These are phyloP conservation scores for Magnolia sinica DNA, from an alignment of 164 flowering plant genomes.

Conservation along the genomic window DNA sequence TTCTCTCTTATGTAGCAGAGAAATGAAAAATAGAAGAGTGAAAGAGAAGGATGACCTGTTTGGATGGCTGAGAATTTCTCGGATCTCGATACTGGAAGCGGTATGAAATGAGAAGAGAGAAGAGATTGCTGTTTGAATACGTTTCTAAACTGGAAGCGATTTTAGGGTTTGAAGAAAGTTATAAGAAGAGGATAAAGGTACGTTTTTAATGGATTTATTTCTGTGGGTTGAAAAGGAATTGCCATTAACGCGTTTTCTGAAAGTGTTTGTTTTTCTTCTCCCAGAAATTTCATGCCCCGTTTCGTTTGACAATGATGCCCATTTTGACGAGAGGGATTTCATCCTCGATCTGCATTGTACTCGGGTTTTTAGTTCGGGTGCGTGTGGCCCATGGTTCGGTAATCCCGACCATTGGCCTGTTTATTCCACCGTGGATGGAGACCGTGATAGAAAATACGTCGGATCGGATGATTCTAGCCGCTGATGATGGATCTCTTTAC, in stretches of 20 bases:
- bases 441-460: too few species aligned
- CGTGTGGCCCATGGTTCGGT: neutral
- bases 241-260: constrained; percentile 15
- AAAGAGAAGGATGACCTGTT: too few species aligned
- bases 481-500: too few species aligned
- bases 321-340: constrained; percentile 12
- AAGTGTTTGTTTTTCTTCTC: constrained; percentile 1
- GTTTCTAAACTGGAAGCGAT: neutral
- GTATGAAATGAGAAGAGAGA: neutral
- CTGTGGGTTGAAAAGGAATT: neutral
- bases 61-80: neutral
- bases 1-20: too few species aligned
- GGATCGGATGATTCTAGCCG: too few species aligned
- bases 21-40: too few species aligned
- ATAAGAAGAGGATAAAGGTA: neutral
- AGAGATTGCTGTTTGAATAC: neutral
- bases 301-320: constrained; percentile 13
- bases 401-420: neutral
- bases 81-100: neutral
- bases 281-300: constrained; percentile 18
- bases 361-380: neutral
- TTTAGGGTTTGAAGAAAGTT: neutral
- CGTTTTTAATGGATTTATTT: neutral
- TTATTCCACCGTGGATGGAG: too few species aligned
- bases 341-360: neutral